Base-by-base conservation (phyloP, 2,329 filamentous ascomycete genomes). In the Sclerotinia borealis region DNA sequence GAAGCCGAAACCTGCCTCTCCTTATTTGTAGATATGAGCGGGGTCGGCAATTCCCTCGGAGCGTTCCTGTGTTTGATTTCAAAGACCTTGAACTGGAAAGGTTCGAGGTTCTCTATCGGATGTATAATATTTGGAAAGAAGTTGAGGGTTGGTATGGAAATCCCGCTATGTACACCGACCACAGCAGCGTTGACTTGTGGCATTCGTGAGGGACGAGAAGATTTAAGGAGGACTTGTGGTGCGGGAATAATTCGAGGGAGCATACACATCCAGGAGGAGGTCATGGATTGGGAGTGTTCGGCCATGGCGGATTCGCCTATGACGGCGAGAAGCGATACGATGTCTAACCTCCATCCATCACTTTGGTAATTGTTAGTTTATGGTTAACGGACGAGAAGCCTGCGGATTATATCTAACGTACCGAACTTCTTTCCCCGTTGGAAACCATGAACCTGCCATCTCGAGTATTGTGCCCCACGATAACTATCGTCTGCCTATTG, bases 71-170 rank as follows among this genome's bases (percentile, higher is more conserved):
- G 82, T 65, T 69, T 75, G 63, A 85, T 84, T 63, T 78, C 72
- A 34, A 81, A 68, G 39, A 83, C 77, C 66, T 76, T 75, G 71
- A 85, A 83, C 19, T 76, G 73, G 63, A 81, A 83, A 2, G 80
- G 72, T 4, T 75, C 74, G 22, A 81, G 68, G 7, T 80, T 75
- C 50, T 84, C 82, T 25, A 85, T 78, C 4, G 80, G 81, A 59
- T 84, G 82, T 63, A 87, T 79, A 66, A 86, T 83, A 67, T 84
- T 84, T 47, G 84, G 82, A 68, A 87, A 87, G 76, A 85, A 86
- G 61, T 84, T 84, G 6, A 86, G 79, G 1, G 81, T 79, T 62
- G 81, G 79, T 34, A 85, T 77, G 1, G 79, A 76, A 4, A 80
- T 81, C 54, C 84, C 85, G 65, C 80, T 84, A 67, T 82, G 79